A percentile compares a stretch with the other conserved stretches of the same genome.
phyloP scores from a whole-genome alignment of 305 asterid species.

The Fraxinus sp. region DNA sequence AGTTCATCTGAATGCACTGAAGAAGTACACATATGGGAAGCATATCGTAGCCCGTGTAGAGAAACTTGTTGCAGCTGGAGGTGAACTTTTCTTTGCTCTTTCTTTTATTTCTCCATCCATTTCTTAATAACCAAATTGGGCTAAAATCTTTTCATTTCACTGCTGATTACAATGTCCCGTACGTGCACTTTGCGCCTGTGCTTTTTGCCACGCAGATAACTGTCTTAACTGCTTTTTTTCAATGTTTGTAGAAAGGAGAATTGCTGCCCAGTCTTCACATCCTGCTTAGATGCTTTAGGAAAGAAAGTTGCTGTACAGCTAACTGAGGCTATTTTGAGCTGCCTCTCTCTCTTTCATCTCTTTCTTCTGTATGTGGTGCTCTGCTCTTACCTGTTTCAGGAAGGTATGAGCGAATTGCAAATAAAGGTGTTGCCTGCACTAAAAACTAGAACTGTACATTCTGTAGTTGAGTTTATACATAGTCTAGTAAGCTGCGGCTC shows the following conservation, averaged over 20 bases:
- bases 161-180: background rate
- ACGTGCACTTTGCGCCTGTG: background rate
- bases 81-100: constrained; percentile 19
- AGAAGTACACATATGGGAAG: constrained; percentile 66
- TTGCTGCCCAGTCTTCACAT: constrained; percentile 59
- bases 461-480: constrained; percentile 67
- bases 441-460: constrained; percentile 70
- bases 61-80: constrained; percentile 70
- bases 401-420: constrained; percentile 42
- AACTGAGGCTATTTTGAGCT: constrained; percentile 71
- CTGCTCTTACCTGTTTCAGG: background rate
- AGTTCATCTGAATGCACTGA: constrained; percentile 64
- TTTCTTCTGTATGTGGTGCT: constrained; percentile 26
- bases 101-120: background rate
- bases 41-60: constrained; percentile 72
- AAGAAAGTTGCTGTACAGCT: constrained; percentile 83
- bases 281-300: constrained; percentile 47
- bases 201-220: background rate
- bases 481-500: constrained; percentile 55
- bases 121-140: background rate
- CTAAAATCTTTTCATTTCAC: background rate
- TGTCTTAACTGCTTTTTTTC: background rate
- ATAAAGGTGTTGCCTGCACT: constrained; percentile 77
- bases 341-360: constrained; percentile 30
- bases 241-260: constrained; percentile 71